Base-by-base conservation (phyloP, 208 protist species). In the Leishmania mexicana region DNA sequence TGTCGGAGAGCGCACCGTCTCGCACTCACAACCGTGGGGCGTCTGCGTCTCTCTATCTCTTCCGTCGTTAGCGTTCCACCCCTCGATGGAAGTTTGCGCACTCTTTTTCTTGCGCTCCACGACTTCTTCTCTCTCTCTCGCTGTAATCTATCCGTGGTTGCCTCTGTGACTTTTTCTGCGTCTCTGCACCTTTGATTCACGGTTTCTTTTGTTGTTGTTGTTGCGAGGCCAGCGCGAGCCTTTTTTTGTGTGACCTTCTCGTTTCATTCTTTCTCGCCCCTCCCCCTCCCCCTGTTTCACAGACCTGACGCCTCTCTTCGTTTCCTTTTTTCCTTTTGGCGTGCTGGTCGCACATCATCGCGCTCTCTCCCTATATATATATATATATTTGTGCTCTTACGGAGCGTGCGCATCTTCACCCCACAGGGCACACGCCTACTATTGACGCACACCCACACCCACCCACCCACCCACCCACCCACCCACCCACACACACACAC, bases 31-130 rank as follows among this genome's bases (percentile, higher is more conserved):
- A 40, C n/a, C 24, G 40, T 54, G 28, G 3, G 2, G 28, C 70
- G 24, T 47, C n/a, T 51, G 70, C 2, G 47, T 51, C 45, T 53
- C 28, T 24, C 40, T 47, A 5, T 54, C 31, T n/a, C 17, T 31
- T 31, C 24, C 8, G 28, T 6, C 21, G 7, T 47, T 47, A n/a
- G 40, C 19, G 11, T 42, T 7, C 21, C 21, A 42, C 40, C 2
- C 11, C 40, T 15, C 13, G 21, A 38, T 71, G 31, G 21, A 49
- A 47, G 40, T 13, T 19, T 35, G 35, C 5, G 7, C 6, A 49
- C 76, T 85, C 57, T 49, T 42, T 76, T 47, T 47, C 45, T 2
- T 38, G 17, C 80, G 3, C 1, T 60, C 77, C 68, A 76, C 68
- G 3, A 79, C 11, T 51, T 77, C 38, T 49, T 28, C 40, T 42